A percentile compares a stretch with the other conserved stretches of the same genome.
phyloP scores from a whole-genome alignment of 306 rosid genomes.

The barrel medic (Medicago truncatula) region DNA sequence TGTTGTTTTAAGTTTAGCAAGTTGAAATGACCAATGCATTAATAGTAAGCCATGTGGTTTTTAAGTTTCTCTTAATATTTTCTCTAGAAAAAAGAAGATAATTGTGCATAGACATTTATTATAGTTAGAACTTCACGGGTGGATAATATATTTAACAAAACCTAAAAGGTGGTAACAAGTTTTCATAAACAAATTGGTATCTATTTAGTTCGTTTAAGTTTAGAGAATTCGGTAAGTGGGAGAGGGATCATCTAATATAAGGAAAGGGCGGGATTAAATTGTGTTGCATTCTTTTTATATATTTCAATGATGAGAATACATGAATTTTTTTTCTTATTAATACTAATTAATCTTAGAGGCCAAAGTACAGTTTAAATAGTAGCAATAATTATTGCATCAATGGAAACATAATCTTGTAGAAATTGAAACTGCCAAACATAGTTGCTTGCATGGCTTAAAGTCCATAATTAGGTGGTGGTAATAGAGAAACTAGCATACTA shows the following conservation, averaged over 20 bases:
- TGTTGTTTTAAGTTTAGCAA: background rate
- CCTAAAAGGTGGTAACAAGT: constrained; percentile 54
- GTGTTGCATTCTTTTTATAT: no score
- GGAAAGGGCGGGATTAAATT: no score
- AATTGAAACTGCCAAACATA: no score
- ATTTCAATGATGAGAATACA: no score
- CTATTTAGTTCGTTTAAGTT: constrained; percentile 1
- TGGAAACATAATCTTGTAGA: no score
- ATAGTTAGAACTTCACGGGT: constrained; percentile 55
- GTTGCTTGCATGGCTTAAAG: no score
- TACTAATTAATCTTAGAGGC: no score
- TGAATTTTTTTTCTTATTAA: no score
- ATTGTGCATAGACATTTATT: background rate
- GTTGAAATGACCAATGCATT: background rate
- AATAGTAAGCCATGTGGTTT: background rate
- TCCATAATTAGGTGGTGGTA: no score
- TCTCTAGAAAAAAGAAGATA: background rate
- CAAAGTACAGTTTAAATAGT: no score
- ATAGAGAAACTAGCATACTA: no score
- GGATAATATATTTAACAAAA: constrained; percentile 81
- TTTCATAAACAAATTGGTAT: constrained; percentile 1
- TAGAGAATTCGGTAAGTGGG: constrained; percentile 8
- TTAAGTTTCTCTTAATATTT: background rate
- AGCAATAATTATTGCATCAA: no score
- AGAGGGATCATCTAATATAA: background rate